A percentile compares a stretch with the other conserved stretches of the same genome.
phyloP scores from a whole-genome alignment of 495 filamentous ascomycete genomes.

The Usnea hakonensis region DNA sequence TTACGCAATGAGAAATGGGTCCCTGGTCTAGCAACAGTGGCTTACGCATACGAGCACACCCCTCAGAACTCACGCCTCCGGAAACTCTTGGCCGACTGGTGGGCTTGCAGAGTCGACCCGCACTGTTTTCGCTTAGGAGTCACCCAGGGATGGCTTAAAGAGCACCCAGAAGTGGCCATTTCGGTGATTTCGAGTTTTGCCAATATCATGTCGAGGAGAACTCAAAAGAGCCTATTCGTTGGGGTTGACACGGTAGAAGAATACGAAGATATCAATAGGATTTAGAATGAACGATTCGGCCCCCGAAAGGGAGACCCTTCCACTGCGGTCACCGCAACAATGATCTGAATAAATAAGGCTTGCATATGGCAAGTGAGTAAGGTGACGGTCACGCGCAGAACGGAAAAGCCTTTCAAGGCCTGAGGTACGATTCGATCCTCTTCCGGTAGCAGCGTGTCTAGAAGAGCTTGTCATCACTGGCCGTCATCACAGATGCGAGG shows the following conservation, averaged over 20 bases:
- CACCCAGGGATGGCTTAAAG: background rate
- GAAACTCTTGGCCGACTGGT: slow-evolving; percentile 6
- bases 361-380: no score
- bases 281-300: no score
- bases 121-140: background rate
- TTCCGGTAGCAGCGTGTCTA: background rate
- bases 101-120: background rate
- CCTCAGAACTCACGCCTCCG: background rate
- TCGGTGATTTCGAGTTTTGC: no score
- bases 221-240: no score
- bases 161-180: no score
- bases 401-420: background rate
- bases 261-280: no score
- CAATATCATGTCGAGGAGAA: no score
- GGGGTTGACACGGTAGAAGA: no score
- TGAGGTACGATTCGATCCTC: background rate
- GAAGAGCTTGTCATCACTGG: background rate
- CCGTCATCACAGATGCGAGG: background rate
- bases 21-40: background rate
- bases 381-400: no score
- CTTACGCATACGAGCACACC: background rate
- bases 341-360: no score
- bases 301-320: no score
- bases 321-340: no score
- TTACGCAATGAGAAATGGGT: background rate